phyloP scores from a whole-genome alignment of 768 basidiomycete genomes.

The Lepiota subincarnata region DNA sequence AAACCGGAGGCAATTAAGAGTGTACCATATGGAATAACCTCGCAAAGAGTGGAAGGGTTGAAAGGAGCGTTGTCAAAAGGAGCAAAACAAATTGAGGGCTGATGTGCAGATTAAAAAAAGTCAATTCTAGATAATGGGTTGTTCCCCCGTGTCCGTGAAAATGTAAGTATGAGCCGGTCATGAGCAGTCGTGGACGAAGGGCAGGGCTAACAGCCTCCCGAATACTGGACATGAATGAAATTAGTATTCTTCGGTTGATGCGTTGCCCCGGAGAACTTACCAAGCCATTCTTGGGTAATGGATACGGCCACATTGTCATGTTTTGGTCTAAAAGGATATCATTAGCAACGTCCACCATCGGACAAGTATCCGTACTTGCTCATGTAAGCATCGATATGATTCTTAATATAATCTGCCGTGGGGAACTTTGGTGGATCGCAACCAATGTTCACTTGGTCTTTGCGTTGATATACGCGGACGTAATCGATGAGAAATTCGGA shows the following conservation, averaged over 20 bases:
- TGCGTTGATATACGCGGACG: conserved; percentile 75
- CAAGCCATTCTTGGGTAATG: conserved; percentile 33
- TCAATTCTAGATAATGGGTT: not conserved
- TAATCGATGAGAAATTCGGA: conserved; percentile 72
- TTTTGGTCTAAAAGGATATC: conserved; percentile 36
- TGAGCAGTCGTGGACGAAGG: not conserved
- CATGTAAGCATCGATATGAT: conserved; percentile 53
- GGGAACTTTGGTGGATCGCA: conserved; percentile 65
- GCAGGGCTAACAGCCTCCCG: not conserved
- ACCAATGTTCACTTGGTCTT: conserved; percentile 53
- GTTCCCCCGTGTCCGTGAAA: too few relatives aligned
- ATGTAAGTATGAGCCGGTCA: not conserved
- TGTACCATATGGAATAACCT: not conserved
- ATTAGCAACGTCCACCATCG: not conserved
- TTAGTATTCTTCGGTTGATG: too few relatives aligned
- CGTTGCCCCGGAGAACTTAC: too few relatives aligned
- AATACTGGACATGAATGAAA: not conserved
- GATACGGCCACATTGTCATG: conserved; percentile 38
- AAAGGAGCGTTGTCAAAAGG: not conserved
- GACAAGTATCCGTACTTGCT: conserved; percentile 35
- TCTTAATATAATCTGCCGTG: conserved; percentile 58
- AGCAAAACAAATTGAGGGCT: not conserved
- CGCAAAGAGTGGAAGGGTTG: not conserved
- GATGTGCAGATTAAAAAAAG: not conserved
- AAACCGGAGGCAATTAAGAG: not conserved